phyloP scores from a whole-genome alignment of 768 basidiomycete genomes.

The Tylopilus balloui region DNA sequence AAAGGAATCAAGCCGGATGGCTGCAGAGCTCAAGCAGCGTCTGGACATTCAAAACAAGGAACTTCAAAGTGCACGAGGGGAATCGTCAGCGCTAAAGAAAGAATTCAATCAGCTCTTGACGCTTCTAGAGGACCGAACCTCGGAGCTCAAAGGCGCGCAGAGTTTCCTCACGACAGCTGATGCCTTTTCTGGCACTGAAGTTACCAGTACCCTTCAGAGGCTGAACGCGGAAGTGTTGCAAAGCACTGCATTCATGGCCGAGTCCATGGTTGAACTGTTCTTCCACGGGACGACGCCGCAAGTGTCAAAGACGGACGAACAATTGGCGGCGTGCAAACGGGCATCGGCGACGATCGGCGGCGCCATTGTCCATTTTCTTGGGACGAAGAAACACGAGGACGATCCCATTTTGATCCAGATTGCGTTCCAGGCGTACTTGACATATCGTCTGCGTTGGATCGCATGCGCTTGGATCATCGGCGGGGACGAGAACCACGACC shows the following conservation, averaged over 20 bases:
- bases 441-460: constrained; percentile 28
- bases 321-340: constrained; percentile 22
- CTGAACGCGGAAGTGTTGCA: constrained; percentile 49
- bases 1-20: constrained; percentile 12
- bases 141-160: constrained; percentile 44
- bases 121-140: constrained; percentile 39
- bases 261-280: constrained; percentile 43
- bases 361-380: constrained; percentile 24
- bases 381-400: constrained; percentile 27
- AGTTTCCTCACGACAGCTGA: constrained; percentile 44
- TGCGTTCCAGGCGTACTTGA: constrained; percentile 32
- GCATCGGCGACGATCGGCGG: constrained; percentile 20
- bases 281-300: constrained; percentile 16
- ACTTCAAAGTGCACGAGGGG: constrained; percentile 21
- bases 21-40: constrained; percentile 14
- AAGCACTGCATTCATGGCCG: constrained; percentile 44
- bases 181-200: constrained; percentile 41
- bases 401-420: constrained; percentile 37
- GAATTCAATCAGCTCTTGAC: constrained; percentile 26
- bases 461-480: constrained; percentile 28
- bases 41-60: constrained; percentile 21
- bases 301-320: constrained; percentile 18
- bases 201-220: constrained; percentile 39
- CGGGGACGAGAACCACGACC: constrained; percentile 21
- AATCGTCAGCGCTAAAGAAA: constrained; percentile 26